A percentile compares a stretch with the other conserved stretches of the same genome.
Conservation (phyloP, 768 basidiomycete species). For the Suillus subalutaceus region DNA sequence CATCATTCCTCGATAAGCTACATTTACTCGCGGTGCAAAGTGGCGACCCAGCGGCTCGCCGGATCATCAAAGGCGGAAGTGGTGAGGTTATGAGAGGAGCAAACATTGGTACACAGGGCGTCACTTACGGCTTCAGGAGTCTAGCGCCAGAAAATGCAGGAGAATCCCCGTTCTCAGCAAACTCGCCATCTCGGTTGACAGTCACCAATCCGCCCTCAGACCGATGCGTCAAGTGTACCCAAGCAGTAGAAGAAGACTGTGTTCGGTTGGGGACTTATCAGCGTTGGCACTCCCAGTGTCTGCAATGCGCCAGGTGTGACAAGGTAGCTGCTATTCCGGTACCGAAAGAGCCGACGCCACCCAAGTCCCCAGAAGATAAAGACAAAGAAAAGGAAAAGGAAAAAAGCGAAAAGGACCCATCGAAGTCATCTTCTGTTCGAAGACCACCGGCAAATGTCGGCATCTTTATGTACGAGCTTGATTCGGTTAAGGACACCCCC, state of each 20-base stretch:
- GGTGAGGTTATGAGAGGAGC: slow-evolving; percentile 57
- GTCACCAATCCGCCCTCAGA: slow-evolving; percentile 83
- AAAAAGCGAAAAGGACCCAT: slow-evolving; percentile 45
- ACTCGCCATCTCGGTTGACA: slow-evolving; percentile 48
- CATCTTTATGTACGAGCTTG: slow-evolving; percentile 76
- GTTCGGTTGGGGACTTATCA: slow-evolving; percentile 94
- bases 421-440: slow-evolving; percentile 65
- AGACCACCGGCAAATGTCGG: slow-evolving; percentile 82
- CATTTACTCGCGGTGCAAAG: slow-evolving; percentile 88
- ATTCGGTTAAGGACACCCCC: slow-evolving; percentile 64
- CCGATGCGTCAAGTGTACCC: slow-evolving; percentile 84
- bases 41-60: slow-evolving; percentile 75
- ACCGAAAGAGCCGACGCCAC: slow-evolving; percentile 57
- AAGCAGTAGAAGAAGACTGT: slow-evolving; percentile 97
- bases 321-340: slow-evolving; percentile 68
- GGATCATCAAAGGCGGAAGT: slow-evolving; percentile 76
- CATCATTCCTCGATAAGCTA: slow-evolving; percentile 89
- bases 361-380: slow-evolving; percentile 53
- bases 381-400: slow-evolving; percentile 48
- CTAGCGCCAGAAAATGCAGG: slow-evolving; percentile 91
- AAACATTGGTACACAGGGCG: slow-evolving; percentile 81
- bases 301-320: slow-evolving; percentile 84
- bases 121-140: slow-evolving; percentile 92
- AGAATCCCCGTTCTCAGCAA: slow-evolving; percentile 70
- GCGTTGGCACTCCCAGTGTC: slow-evolving; percentile 94